Percentiles rank a stretch among this genome's conserved stretches.
phyloP scores from a whole-genome alignment of 208 protist genomes.

The Willaertia magna region DNA sequence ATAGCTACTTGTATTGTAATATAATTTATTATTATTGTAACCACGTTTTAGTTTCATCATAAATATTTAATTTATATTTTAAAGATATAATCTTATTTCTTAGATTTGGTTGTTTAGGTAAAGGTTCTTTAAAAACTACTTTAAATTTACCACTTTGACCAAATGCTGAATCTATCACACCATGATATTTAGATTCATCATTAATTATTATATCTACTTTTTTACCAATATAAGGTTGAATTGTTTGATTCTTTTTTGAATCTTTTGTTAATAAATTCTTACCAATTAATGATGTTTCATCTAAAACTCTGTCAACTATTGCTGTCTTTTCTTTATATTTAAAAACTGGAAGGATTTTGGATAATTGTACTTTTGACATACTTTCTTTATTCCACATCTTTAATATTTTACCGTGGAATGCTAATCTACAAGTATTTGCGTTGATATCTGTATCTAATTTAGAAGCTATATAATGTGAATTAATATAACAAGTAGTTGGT shows the following conservation, averaged over 20 bases:
- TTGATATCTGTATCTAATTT: slow-evolving; percentile 32
- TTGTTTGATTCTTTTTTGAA: slow-evolving; percentile 7
- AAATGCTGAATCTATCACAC: slow-evolving; percentile 16
- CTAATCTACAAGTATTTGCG: slow-evolving; percentile 19
- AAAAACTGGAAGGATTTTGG: background rate
- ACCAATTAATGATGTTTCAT: slow-evolving; percentile 16
- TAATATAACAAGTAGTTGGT: background rate
- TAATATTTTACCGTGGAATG: slow-evolving; percentile 21
- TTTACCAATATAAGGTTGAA: slow-evolving; percentile 10
- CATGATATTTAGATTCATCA: background rate
- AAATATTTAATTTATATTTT: background rate
- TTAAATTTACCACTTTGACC: slow-evolving; percentile 26
- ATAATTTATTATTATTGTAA: no score
- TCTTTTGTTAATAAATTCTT: slow-evolving; percentile 21
- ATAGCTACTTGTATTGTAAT: no score
- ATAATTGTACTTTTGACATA: background rate
- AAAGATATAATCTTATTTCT: background rate
- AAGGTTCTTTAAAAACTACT: slow-evolving; percentile 21
- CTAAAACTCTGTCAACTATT: slow-evolving; percentile 16
- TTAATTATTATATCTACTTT: slow-evolving; percentile 1
- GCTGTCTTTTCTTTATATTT: background rate
- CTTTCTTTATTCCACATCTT: background rate
- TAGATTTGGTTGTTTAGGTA: background rate
- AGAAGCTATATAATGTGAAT: slow-evolving; percentile 22
- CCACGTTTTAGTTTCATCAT: background rate